Conservation (phyloP, 139 green algal species). For the Coelastrella sp. region DNA sequence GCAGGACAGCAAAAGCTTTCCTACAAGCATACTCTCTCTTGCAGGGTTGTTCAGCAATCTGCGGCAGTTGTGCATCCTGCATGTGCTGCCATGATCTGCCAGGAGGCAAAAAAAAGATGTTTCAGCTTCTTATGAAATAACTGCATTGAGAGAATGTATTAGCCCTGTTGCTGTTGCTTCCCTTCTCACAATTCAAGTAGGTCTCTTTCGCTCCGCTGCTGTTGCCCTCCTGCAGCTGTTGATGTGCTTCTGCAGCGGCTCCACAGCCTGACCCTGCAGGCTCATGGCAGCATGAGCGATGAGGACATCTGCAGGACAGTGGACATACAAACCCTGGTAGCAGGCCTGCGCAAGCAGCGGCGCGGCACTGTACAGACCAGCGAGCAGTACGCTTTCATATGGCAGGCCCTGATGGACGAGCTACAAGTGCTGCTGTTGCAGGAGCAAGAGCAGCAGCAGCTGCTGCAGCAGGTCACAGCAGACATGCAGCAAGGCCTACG, state of each 20-base stretch:
- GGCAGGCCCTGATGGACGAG: too few relatives aligned
- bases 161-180: too few relatives aligned
- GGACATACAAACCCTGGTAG: background rate
- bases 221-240: background rate
- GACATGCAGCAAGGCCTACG: background rate
- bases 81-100: background rate
- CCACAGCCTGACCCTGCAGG: background rate
- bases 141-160: too few relatives aligned
- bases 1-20: too few relatives aligned
- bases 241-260: background rate
- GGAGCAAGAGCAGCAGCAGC: background rate
- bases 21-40: too few relatives aligned
- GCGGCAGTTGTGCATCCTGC: slow-evolving; percentile 64
- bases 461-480: background rate
- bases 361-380: too few relatives aligned
- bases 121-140: too few relatives aligned
- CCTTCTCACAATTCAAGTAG: too few relatives aligned
- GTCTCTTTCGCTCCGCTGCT: background rate
- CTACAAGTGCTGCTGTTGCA: background rate
- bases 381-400: too few relatives aligned
- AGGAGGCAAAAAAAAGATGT: too few relatives aligned
- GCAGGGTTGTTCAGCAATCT: slow-evolving; percentile 76
- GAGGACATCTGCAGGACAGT: background rate
- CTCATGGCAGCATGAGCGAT: background rate
- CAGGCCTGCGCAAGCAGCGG: background rate